phyloP scores from a whole-genome alignment of 2,329 filamentous ascomycete species.

The Fusarium nisikadoi region DNA sequence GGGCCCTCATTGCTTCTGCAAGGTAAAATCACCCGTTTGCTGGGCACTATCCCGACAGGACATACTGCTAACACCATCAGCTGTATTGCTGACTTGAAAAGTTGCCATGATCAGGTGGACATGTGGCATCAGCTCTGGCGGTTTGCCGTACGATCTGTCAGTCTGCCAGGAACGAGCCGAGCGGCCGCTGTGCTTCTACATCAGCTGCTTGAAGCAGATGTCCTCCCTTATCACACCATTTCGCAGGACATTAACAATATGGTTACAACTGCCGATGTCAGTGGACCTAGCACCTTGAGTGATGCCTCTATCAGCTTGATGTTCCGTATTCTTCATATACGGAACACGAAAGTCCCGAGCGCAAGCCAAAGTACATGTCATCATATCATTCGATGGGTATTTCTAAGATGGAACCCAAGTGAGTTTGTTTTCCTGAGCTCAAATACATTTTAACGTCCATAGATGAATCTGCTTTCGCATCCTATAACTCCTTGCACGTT shows the following conservation, averaged over 20 bases:
- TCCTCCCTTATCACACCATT: slow-evolving; percentile 75
- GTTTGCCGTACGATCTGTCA: slow-evolving; percentile 75
- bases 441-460: slow-evolving; percentile 4
- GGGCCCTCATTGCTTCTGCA: slow-evolving; percentile 85
- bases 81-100: slow-evolving; percentile 43
- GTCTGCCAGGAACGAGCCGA: slow-evolving; percentile 76
- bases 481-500: slow-evolving; percentile 71
- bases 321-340: slow-evolving; percentile 72
- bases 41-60: not conserved
- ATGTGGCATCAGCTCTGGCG: slow-evolving; percentile 83
- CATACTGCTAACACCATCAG: slow-evolving; percentile 45
- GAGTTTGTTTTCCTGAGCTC: slow-evolving; percentile 43
- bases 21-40: slow-evolving; percentile 64
- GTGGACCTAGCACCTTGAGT: slow-evolving; percentile 80
- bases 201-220: slow-evolving; percentile 69
- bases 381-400: slow-evolving; percentile 83
- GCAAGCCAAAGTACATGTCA: slow-evolving; percentile 74
- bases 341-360: slow-evolving; percentile 74
- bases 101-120: slow-evolving; percentile 50
- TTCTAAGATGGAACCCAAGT: slow-evolving; percentile 86
- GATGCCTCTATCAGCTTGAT: slow-evolving; percentile 83
- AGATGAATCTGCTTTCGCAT: slow-evolving; percentile 76
- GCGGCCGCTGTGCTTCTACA: slow-evolving; percentile 80
- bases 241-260: slow-evolving; percentile 78
- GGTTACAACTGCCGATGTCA: slow-evolving; percentile 80